Conservation (phyloP, 345 rosid species). For the Capsella bursapastoris region DNA sequence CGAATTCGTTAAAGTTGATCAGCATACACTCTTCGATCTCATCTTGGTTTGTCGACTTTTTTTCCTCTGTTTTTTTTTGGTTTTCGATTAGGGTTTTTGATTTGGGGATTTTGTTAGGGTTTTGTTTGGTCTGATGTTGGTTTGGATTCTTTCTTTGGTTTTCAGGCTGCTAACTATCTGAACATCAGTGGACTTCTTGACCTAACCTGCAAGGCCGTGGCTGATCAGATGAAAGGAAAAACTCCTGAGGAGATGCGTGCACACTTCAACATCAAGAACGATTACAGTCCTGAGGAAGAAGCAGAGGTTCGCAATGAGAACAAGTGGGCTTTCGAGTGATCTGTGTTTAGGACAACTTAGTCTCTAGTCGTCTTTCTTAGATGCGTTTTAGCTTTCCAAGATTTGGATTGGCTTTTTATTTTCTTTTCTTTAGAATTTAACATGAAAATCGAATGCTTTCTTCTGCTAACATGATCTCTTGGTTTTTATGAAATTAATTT, state of each 20-base stretch:
- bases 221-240: constrained; percentile 72
- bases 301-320: constrained; percentile 69
- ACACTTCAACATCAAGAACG: constrained; percentile 63
- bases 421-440: background rate
- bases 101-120: constrained; percentile 11
- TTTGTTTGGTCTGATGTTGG: background rate
- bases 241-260: constrained; percentile 65
- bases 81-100: constrained; percentile 9
- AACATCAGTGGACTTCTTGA: constrained; percentile 71
- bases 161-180: constrained; percentile 79
- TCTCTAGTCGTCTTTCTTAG: background rate
- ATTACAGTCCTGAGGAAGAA: constrained; percentile 72
- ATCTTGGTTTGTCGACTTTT: constrained; percentile 51
- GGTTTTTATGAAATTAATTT: background rate
- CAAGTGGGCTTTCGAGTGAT: constrained; percentile 80
- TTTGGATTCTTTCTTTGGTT: background rate
- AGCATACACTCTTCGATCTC: constrained; percentile 64
- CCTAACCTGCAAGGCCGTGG: constrained; percentile 72
- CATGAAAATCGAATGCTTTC: background rate
- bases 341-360: constrained; percentile 4
- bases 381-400: background rate
- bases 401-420: constrained; percentile 5
- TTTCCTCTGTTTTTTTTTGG: no score
- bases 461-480: constrained; percentile 20
- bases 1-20: constrained; percentile 68